phyloP scores from a whole-genome alignment of 305 asterid species.

The Vinca major region DNA sequence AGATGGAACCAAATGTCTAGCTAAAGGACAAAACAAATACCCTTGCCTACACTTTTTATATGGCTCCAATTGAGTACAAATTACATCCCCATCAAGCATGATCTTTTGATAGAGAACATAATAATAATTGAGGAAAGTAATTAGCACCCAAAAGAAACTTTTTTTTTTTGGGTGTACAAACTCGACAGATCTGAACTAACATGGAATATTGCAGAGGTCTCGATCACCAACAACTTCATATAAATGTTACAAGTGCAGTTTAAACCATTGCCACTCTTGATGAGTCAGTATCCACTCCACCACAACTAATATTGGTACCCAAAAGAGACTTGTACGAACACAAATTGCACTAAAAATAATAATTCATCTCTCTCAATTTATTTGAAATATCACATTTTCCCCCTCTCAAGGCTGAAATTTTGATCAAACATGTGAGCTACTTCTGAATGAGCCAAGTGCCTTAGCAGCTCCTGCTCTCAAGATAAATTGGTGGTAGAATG shows the following conservation, averaged over 20 bases:
- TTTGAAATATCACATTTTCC: neutral
- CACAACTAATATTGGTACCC: too few relatives aligned
- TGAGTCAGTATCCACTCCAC: too few relatives aligned
- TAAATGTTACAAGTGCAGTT: too few relatives aligned
- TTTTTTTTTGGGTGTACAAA: too few relatives aligned
- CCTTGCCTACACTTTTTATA: too few relatives aligned
- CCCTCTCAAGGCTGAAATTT: neutral
- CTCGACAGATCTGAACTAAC: too few relatives aligned
- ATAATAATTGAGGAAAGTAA: too few relatives aligned
- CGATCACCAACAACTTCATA: too few relatives aligned
- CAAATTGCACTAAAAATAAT: neutral
- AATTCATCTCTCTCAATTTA: neutral
- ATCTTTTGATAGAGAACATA: neutral
- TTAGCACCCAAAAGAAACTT: too few relatives aligned
- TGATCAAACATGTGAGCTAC: constrained; percentile 20
- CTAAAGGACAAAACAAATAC: neutral
- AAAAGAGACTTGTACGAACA: neutral
- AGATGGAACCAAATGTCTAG: neutral
- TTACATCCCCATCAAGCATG: neutral
- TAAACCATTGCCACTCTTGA: too few relatives aligned
- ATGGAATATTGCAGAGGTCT: too few relatives aligned
- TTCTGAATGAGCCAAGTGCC: constrained; percentile 59
- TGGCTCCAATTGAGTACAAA: neutral
- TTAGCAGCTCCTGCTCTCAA: constrained; percentile 65
- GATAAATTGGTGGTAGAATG: constrained; percentile 63